Evolutionary conservation across 495 filamentous ascomycete genomes (phyloP).

Genomic region (Viridothelium virens): DNA sequence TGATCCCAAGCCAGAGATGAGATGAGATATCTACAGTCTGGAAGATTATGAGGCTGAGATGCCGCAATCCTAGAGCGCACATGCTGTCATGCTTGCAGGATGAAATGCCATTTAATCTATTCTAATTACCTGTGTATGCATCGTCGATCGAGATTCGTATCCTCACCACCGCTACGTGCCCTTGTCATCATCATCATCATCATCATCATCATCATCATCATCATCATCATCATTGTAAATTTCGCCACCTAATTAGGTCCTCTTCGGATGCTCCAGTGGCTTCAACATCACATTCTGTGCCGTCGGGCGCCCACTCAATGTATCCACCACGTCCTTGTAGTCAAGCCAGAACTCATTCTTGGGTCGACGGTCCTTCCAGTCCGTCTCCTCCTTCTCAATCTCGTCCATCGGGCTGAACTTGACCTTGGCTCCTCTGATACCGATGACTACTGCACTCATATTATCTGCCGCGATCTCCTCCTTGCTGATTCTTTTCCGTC

Average conservation of each 20-base stretch:
- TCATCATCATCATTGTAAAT: background rate
- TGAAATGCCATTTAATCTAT: background rate
- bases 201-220: background rate
- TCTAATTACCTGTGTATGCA: background rate
- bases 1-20: too few relatives aligned
- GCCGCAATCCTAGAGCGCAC: background rate
- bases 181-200: background rate
- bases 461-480: slow-evolving; percentile 63
- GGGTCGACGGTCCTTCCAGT: slow-evolving; percentile 84
- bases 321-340: slow-evolving; percentile 74
- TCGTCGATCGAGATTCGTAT: background rate
- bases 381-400: slow-evolving; percentile 75
- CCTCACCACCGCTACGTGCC: too few relatives aligned
- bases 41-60: background rate
- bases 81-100: background rate
- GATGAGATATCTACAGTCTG: background rate
- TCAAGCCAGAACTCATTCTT: slow-evolving; percentile 78
- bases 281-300: slow-evolving; percentile 13
- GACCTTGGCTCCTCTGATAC: slow-evolving; percentile 82
- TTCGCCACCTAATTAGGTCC: background rate
- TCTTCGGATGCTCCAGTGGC: background rate
- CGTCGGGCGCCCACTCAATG: slow-evolving; percentile 61
- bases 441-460: slow-evolving; percentile 71
- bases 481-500: slow-evolving; percentile 51
- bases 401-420: slow-evolving; percentile 74